Evolutionary conservation across 1,139 yeast species (phyloP).

Genomic region (Hemisphaericaspora lyxosophila): DNA sequence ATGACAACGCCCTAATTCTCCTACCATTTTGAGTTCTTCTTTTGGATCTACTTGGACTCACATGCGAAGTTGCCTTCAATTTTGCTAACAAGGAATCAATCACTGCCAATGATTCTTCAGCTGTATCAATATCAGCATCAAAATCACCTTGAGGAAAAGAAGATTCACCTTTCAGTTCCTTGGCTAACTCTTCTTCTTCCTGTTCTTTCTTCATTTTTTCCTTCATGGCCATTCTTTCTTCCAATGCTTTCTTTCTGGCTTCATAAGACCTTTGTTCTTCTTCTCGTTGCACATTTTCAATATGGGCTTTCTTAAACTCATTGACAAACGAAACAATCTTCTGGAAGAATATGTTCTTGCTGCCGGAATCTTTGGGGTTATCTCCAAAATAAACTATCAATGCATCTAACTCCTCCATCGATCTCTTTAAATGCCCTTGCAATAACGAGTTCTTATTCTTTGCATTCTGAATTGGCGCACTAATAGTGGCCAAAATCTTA

Average conservation of each 20-base stretch:
- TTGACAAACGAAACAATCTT: constrained; percentile 39
- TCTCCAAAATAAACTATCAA: constrained; percentile 86
- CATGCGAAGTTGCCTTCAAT: constrained; percentile 34
- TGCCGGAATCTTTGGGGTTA: constrained; percentile 55
- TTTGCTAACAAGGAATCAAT: constrained; percentile 42
- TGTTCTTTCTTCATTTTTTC: constrained; percentile 11
- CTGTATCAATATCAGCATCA: constrained; percentile 17
- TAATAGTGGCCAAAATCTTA: constrained; percentile 47
- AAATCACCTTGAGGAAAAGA: constrained; percentile 11
- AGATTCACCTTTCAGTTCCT: constrained; percentile 12
- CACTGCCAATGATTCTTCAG: constrained; percentile 25
- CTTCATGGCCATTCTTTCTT: constrained; percentile 22
- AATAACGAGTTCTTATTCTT: constrained; percentile 57
- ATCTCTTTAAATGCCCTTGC: constrained; percentile 53
- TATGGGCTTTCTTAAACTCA: constrained; percentile 46
- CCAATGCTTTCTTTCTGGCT: constrained; percentile 35
- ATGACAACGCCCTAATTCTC: constrained; percentile 33
- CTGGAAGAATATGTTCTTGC: constrained; percentile 37
- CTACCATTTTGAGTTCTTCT: constrained; percentile 19
- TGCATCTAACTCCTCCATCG: constrained; percentile 54
- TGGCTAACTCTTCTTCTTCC: constrained; percentile 9
- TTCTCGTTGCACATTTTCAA: constrained; percentile 48
- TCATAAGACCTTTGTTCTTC: constrained; percentile 46
- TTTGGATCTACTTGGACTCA: constrained; percentile 18
- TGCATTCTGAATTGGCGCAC: constrained; percentile 61